Evolutionary conservation across 2,329 filamentous ascomycete species (phyloP), one percentile per base, ranked within the genome.

Genomic region (Cryphonectria nitschkei): DNA sequence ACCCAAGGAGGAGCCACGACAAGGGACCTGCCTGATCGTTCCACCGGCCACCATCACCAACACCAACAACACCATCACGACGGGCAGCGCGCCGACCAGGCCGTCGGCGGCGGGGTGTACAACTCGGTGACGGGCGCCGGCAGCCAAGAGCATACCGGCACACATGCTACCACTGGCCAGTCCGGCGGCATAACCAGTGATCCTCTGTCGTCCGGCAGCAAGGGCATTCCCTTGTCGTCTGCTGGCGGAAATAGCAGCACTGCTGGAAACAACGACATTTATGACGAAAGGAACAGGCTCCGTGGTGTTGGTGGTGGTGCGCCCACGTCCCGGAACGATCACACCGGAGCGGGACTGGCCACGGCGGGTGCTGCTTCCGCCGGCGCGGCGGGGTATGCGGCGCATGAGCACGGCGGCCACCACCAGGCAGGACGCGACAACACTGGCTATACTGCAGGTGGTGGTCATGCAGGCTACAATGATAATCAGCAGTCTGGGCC

Each of bases 371-470:
- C 61, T 5, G 67, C 46, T 11, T 67, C 58, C 7, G 70, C 52
- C 22, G 67, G 69, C 3, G 72, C 68, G 26, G 71, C 72, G 1
- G 74, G 74, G 16, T 70, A 69, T 39, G 74, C 70, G 22, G 72
- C 72, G 6, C 67, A 69, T 41, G 65, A 73, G 56, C 54, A 72
- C 34, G 62, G 65, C 26, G 65, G 71, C 13, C 69, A 62, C 22
- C 65, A 73, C 34, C 67, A 72, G 6, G 67, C 37, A 68, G 9
- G 37, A 9, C 22, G 68, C 37, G 22, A 46, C 54, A 39, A 41
- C 6, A 37, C 34, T 8, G 37, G 52, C 60, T 70, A 3, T 61
- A 70, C 22, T n/a, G 26, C 26, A 26, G 26, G 26, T 26, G 68
- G 60, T 61, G 67, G 43, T 39, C 65, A 43, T 60, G 68, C 58